phyloP scores from a whole-genome alignment of 306 rosid species.

The Acmispon strigosus region DNA sequence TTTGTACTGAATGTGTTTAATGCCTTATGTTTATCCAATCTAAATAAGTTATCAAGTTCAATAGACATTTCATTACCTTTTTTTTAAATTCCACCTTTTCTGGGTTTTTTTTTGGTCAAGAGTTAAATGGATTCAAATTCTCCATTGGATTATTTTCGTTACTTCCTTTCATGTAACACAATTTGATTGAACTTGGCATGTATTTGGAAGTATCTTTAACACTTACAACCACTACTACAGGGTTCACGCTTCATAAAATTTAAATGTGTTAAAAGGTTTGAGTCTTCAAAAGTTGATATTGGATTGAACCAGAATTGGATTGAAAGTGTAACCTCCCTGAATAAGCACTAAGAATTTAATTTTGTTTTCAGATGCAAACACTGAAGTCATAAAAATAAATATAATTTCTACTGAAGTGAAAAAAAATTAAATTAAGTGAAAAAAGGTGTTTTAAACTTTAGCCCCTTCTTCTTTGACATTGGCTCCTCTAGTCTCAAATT shows the following conservation, averaged over 20 bases:
- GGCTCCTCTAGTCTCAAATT: too few relatives aligned
- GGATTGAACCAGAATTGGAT: neutral
- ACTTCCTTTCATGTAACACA: neutral
- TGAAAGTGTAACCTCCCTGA: too few relatives aligned
- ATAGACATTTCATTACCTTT: neutral
- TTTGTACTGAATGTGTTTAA: neutral
- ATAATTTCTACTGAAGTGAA: too few relatives aligned
- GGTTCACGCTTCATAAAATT: neutral
- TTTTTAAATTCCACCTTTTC: constrained; percentile 5
- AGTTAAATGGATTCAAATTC: neutral
- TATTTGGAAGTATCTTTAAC: neutral
- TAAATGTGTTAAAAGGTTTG: too few relatives aligned
- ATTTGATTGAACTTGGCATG: neutral
- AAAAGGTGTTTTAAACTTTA: too few relatives aligned
- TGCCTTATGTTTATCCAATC: neutral
- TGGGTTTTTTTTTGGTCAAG: neutral
- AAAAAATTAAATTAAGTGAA: too few relatives aligned
- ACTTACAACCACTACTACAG: neutral
- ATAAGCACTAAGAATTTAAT: too few relatives aligned
- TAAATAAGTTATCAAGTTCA: constrained; percentile 2
- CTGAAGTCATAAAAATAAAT: too few relatives aligned
- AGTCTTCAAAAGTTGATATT: neutral
- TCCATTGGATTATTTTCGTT: neutral
- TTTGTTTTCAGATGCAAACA: too few relatives aligned
- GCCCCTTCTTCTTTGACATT: too few relatives aligned